These are phyloP conservation scores for Turritis glabra DNA, from an alignment of 345 rosid genomes.

Conservation along the genomic window DNA sequence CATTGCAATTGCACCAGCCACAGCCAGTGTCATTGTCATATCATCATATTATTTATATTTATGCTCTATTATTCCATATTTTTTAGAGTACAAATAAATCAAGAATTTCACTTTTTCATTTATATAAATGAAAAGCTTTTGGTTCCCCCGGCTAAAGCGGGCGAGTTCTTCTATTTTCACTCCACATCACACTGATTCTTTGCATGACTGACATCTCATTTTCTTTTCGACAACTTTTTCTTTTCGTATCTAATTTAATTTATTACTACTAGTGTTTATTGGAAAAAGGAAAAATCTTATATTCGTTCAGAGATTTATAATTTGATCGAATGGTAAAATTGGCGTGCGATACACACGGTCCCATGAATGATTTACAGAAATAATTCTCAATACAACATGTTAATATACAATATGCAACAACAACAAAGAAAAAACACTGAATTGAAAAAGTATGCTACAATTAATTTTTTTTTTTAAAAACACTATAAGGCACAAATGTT, in stretches of 20 bases:
- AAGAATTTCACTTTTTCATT: not conserved
- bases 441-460: not conserved
- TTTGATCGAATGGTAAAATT: not conserved
- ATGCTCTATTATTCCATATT: constrained; percentile 3
- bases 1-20: constrained; percentile 47
- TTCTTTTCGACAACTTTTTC: constrained; percentile 7
- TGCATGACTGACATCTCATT: constrained; percentile 45
- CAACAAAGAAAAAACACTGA: not conserved
- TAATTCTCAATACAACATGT: not conserved
- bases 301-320: constrained; percentile 1
- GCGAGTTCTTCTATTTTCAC: constrained; percentile 16
- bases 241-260: not conserved
- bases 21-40: constrained; percentile 17
- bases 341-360: constrained; percentile 28
- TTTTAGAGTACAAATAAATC: not conserved
- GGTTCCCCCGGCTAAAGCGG: constrained; percentile 40
- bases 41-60: not conserved
- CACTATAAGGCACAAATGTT: not conserved
- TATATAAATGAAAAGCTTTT: not conserved
- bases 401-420: not conserved
- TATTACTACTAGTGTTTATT: not conserved
- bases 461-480: too few relatives aligned
- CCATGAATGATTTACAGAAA: not conserved
- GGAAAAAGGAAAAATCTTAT: not conserved
- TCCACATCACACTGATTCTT: constrained; percentile 29